Evolutionary conservation across 1,284 basidiomycete species (phyloP), one percentile per base, ranked within the genome.

Genomic region (Puccinia polysora): DNA sequence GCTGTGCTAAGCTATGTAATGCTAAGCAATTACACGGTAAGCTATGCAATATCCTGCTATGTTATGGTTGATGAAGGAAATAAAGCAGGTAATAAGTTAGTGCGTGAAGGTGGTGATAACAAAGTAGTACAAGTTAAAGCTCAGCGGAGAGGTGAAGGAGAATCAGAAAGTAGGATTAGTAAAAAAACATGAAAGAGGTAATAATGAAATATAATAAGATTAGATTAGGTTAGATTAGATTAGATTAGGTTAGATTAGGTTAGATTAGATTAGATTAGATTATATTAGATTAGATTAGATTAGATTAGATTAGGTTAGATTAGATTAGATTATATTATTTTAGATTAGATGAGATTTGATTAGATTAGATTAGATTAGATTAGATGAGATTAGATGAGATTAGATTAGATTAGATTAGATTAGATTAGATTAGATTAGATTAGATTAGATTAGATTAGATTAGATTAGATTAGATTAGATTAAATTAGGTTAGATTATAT

Each of bases 51-150:
- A 23, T 49, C 25, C 18, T 49, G 47, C 47, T 49, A 49, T 49
- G 47, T 15, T 15, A 18, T n/a, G 18, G 47, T 49, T 23, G 18
- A 49, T 49, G 47, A 49, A 49, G 15, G 47, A 49, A 49, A 49
- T 49, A 23, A 49, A 49, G 47, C 47, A 49, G 47, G 47, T 49
- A 49, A 49, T 49, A 49, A 23, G 47, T 15, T 49, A 49, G 47
- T 49, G 47, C 47, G 47, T 49, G 47, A 49, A 49, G 47, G 47
- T 49, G 47, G 18, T 49, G 47, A 49, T 49, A 49, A 49, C 47
- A 23, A 23, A 49, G 47, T 49, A 49, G 47, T 49, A 49, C 5
- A 49, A 23, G 47, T 15, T n/a, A n/a, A 6, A 6, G 18, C 18
- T 4, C 18, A 18, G 4, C 18, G 18, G 47, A n/a, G 6, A 23